phyloP scores from a whole-genome alignment of 441 rosid genomes.

The Populus hybrid region DNA sequence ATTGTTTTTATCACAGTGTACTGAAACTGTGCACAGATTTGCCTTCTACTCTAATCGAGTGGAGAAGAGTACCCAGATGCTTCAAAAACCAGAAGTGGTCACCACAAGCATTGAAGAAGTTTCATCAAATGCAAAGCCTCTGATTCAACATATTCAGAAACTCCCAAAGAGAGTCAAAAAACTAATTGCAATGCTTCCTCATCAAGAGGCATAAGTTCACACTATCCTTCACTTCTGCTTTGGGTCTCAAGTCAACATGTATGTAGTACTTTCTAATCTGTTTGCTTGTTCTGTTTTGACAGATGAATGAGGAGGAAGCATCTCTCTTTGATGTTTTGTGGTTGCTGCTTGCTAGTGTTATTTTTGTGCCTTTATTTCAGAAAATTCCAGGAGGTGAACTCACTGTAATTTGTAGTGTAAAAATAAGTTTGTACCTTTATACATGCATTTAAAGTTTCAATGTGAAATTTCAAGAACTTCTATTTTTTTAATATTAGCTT shows the following conservation, averaged over 20 bases:
- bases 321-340: conserved; percentile 87
- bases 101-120: conserved; percentile 70
- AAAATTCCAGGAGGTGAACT: conserved; percentile 94
- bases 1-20: conserved; percentile 11
- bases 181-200: conserved; percentile 71
- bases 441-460: conserved; percentile 5
- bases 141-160: conserved; percentile 60
- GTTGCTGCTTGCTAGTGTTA: conserved; percentile 95
- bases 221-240: conserved; percentile 23
- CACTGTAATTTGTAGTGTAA: not conserved
- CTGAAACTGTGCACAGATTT: conserved; percentile 48
- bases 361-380: conserved; percentile 97
- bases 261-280: conserved; percentile 16
- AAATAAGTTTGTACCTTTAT: not conserved
- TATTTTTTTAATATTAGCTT: conserved; percentile 9
- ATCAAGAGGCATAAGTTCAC: conserved; percentile 67
- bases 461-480: not conserved
- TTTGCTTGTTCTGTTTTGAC: conserved; percentile 21
- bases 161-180: conserved; percentile 69
- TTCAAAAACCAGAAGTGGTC: conserved; percentile 66
- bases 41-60: conserved; percentile 68
- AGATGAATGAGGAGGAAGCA: conserved; percentile 98
- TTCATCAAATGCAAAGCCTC: conserved; percentile 67
- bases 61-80: conserved; percentile 59
- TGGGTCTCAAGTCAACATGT: conserved; percentile 11